A percentile compares a stretch with the other conserved stretches of the same genome.
Evolutionary conservation across 2,329 filamentous ascomycete genomes (phyloP).

Genomic region (Penicillium sp.): DNA sequence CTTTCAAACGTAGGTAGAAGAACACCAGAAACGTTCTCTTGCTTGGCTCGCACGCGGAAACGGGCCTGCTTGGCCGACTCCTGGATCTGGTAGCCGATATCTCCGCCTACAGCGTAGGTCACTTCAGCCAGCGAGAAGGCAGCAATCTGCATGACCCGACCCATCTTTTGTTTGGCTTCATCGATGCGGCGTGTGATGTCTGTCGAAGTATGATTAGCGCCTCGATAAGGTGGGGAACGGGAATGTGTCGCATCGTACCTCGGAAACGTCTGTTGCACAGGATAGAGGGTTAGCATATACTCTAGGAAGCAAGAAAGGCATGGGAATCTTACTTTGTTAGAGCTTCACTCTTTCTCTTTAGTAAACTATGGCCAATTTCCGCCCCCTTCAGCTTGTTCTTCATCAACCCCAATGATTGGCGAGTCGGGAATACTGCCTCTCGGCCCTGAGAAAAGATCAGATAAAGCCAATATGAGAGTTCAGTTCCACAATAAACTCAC

Average conservation of each 20-base stretch:
- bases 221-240: constrained; percentile 20
- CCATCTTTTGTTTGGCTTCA: constrained; percentile 99
- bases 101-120: constrained; percentile 91
- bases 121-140: constrained; percentile 97
- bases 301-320: neutral
- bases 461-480: constrained; percentile 13
- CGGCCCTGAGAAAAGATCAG: constrained; percentile 62
- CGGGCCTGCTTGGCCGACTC: constrained; percentile 91
- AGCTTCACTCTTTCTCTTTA: constrained; percentile 98
- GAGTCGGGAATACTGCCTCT: constrained; percentile 95
- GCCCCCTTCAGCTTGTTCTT: constrained; percentile 96
- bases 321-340: constrained; percentile 76
- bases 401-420: constrained; percentile 95
- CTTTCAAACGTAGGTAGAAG: constrained; percentile 91
- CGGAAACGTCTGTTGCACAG: constrained; percentile 68
- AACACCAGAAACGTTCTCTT: constrained; percentile 98
- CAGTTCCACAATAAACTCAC: constrained; percentile 26
- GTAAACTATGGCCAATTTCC: constrained; percentile 84
- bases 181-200: constrained; percentile 97
- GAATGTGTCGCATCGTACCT: constrained; percentile 55
- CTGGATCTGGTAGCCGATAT: constrained; percentile 95
- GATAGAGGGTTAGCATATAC: constrained; percentile 18
- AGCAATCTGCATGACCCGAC: constrained; percentile 97
- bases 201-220: constrained; percentile 38
- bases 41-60: constrained; percentile 89